These are phyloP conservation scores for Eucalyptus melliodora DNA, from an alignment of 345 rosid genomes.

Conservation along the genomic window DNA sequence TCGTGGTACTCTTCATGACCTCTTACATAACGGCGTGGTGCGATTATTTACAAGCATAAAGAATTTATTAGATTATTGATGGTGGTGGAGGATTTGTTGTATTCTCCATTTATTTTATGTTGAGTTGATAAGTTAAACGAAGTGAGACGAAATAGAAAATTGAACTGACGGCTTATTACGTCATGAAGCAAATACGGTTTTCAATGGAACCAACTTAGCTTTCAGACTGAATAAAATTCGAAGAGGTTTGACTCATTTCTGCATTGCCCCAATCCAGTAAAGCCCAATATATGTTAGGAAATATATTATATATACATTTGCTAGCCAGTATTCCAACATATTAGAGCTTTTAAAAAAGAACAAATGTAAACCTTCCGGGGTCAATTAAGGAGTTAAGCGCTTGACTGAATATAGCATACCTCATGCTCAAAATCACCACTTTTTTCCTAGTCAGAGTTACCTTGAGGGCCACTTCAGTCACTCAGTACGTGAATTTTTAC, in stretches of 20 bases:
- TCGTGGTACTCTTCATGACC: neutral
- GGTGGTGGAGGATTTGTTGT: neutral
- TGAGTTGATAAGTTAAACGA: neutral
- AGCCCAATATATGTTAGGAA: neutral
- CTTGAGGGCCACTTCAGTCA: neutral
- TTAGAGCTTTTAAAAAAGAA: neutral
- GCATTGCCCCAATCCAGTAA: neutral
- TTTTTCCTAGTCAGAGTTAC: neutral
- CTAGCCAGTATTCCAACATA: neutral
- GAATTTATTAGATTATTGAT: too few species aligned
- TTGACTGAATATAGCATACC: neutral
- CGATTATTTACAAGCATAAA: neutral
- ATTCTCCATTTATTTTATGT: neutral
- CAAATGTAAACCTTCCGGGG: neutral
- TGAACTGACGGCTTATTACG: neutral
- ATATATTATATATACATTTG: neutral
- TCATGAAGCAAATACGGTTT: neutral
- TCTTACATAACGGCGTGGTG: neutral
- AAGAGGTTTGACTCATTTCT: neutral
- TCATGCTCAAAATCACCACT: neutral
- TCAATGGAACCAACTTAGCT: neutral
- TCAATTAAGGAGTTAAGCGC: neutral
- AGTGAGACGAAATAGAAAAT: neutral
- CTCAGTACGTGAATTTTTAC: neutral
- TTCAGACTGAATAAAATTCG: neutral